A percentile compares a stretch with the other conserved stretches of the same genome.
phyloP scores from a whole-genome alignment of 202 grass and related monocot genomes.

The Panicum hallii region DNA sequence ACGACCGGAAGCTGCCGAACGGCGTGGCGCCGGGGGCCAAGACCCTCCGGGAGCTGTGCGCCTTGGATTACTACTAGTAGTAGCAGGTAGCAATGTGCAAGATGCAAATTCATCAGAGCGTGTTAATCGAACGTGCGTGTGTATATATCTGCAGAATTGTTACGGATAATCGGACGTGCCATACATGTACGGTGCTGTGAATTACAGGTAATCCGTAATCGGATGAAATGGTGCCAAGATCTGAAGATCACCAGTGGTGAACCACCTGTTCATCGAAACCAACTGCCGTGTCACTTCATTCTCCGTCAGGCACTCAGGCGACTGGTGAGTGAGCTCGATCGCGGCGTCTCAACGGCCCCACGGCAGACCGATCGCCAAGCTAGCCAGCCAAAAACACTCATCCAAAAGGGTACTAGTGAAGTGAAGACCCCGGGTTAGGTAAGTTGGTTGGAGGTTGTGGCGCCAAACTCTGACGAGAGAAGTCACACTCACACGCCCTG shows the following conservation, averaged over 20 bases:
- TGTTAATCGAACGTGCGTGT: background rate
- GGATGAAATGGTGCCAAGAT: too few relatives aligned
- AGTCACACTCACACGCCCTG: background rate
- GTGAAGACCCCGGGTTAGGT: background rate
- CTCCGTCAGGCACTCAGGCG: too few relatives aligned
- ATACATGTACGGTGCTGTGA: background rate
- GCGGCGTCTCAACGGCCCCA: background rate
- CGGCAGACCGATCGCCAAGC: background rate
- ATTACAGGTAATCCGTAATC: too few relatives aligned
- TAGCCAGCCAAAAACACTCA: background rate
- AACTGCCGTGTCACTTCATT: background rate
- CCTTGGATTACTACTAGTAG: background rate
- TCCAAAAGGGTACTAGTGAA: background rate
- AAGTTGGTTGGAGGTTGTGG: slow-evolving; percentile 12
- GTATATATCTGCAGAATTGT: slow-evolving; percentile 6
- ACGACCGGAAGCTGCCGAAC: background rate
- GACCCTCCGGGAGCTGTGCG: background rate
- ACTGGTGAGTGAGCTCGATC: background rate
- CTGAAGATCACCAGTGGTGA: background rate
- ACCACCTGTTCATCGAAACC: background rate
- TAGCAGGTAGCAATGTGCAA: background rate
- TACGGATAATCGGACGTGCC: background rate
- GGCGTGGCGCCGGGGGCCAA: too few relatives aligned
- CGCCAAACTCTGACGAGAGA: background rate
- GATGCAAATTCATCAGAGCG: background rate